Conservation (phyloP, 2,329 filamentous ascomycete species). For the Aotearoamyces nothofagi region DNA sequence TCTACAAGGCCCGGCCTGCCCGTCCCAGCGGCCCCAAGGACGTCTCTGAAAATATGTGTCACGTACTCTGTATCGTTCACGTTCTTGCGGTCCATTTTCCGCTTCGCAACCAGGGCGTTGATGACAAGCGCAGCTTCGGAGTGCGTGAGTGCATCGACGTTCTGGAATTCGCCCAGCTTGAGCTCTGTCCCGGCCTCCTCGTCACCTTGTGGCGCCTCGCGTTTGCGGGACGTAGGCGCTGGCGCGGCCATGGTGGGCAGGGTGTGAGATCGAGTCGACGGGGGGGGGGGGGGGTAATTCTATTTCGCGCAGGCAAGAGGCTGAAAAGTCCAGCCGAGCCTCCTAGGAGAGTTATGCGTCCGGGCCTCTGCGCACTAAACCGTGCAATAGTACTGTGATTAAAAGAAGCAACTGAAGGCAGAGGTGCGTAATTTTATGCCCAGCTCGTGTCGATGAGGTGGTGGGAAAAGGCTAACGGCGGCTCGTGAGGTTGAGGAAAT, state of each 20-base stretch:
- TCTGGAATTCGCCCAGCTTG: slow-evolving; percentile 83
- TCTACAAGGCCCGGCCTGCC: too few relatives aligned
- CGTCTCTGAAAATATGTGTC: not conserved
- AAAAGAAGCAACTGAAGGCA: too few relatives aligned
- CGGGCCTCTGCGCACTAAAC: too few relatives aligned
- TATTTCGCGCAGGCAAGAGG: too few relatives aligned
- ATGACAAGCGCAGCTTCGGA: slow-evolving; percentile 88
- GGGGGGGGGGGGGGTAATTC: too few relatives aligned
- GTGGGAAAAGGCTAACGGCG: too few relatives aligned
- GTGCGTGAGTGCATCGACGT: slow-evolving; percentile 81
- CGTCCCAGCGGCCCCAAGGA: not conserved
- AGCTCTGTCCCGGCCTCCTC: slow-evolving; percentile 75
- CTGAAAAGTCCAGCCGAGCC: too few relatives aligned
- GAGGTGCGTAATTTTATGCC: too few relatives aligned
- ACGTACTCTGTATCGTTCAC: slow-evolving; percentile 72
- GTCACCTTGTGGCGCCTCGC: slow-evolving; percentile 57
- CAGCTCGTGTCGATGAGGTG: too few relatives aligned
- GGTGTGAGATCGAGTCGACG: not conserved
- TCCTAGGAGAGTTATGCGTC: too few relatives aligned
- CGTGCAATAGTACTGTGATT: too few relatives aligned
- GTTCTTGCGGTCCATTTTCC: slow-evolving; percentile 65
- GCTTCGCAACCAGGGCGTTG: slow-evolving; percentile 72
- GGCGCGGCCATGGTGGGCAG: slow-evolving; percentile 11
- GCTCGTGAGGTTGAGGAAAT: too few relatives aligned
- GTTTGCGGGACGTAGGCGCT: slow-evolving; percentile 40